A percentile compares a stretch with the other conserved stretches of the same genome.
Conservation (phyloP, 345 rosid genomes). For the Linum usitatissimum region DNA sequence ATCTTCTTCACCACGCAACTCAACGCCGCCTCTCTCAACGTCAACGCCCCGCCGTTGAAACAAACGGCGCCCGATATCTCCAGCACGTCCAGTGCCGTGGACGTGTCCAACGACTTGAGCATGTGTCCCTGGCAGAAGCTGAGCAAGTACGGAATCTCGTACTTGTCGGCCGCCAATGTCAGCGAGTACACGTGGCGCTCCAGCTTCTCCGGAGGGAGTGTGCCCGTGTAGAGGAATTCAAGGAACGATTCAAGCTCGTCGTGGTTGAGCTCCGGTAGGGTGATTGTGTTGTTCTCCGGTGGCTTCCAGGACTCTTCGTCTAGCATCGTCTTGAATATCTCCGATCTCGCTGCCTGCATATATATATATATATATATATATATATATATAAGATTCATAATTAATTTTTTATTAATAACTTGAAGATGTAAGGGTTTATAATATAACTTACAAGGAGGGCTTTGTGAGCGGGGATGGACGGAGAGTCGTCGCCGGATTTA, state of each 20-base stretch:
- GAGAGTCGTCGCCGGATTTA: conserved; percentile 44
- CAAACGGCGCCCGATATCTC: conserved; percentile 48
- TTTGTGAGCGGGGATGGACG: conserved; percentile 53
- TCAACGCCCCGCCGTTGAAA: conserved; percentile 32
- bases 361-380: no score
- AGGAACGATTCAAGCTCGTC: conserved; percentile 65
- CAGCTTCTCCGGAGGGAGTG: conserved; percentile 34
- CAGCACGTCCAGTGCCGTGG: conserved; percentile 49
- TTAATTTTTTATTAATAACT: no score
- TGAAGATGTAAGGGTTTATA: no score
- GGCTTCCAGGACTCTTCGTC: conserved; percentile 61
- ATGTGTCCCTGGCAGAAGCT: conserved; percentile 50
- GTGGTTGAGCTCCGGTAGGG: conserved; percentile 43
- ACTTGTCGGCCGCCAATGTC: conserved; percentile 63
- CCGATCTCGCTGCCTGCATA: conserved; percentile 66
- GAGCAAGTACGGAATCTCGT: conserved; percentile 51
- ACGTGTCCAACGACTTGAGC: conserved; percentile 33
- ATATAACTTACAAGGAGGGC: conserved; percentile 40
- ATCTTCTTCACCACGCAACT: conserved; percentile 46
- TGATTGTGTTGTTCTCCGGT: conserved; percentile 37
- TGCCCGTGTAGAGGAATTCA: conserved; percentile 72
- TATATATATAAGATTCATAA: no score
- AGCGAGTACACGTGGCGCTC: conserved; percentile 45
- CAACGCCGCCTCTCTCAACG: conserved; percentile 46
- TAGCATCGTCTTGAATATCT: conserved; percentile 60